phyloP scores from a whole-genome alignment of 2,329 filamentous ascomycete genomes.

The Cladophialophora carrionii region DNA sequence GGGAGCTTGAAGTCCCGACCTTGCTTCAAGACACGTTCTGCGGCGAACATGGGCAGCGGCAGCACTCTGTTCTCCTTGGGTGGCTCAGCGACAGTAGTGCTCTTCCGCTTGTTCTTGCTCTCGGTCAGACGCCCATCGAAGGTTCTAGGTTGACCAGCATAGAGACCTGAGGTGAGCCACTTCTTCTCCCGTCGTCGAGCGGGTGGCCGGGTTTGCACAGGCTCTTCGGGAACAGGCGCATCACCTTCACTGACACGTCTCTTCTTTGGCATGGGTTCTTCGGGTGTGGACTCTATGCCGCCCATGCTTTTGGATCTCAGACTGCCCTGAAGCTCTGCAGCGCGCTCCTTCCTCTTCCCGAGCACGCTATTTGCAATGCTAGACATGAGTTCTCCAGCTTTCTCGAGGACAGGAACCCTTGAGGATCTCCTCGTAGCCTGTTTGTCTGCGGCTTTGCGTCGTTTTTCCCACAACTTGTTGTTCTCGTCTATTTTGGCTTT shows the following conservation, averaged over 20 bases:
- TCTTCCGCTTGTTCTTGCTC: constrained; percentile 50
- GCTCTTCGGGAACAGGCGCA: constrained; percentile 13
- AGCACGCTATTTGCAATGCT: constrained; percentile 55
- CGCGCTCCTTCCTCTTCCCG: constrained; percentile 60
- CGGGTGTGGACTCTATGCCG: constrained; percentile 11
- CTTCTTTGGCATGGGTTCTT: constrained; percentile 46
- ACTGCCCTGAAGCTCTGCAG: constrained; percentile 63
- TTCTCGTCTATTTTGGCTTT: constrained; percentile 37
- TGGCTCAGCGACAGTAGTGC: constrained; percentile 47
- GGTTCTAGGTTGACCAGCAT: constrained; percentile 72
- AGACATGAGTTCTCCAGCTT: constrained; percentile 51
- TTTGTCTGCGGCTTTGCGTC: constrained; percentile 39
- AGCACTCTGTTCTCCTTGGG: constrained; percentile 61
- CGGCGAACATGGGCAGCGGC: constrained; percentile 78
- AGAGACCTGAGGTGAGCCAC: constrained; percentile 81
- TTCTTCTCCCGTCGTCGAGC: constrained; percentile 64
- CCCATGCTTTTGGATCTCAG: constrained; percentile 56
- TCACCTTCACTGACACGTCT: constrained; percentile 45
- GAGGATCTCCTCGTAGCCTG: constrained; percentile 48
- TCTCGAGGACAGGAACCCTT: constrained; percentile 49
- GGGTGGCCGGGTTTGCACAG: constrained; percentile 30
- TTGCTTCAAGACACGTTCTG: constrained; percentile 69
- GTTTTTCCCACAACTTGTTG: constrained; percentile 35
- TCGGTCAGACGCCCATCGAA: constrained; percentile 54
- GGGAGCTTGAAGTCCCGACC: constrained; percentile 86